These are phyloP conservation scores for Tolypocladium cylindrosporum DNA, from an alignment of 2,329 filamentous ascomycete species.

Conservation along the genomic window DNA sequence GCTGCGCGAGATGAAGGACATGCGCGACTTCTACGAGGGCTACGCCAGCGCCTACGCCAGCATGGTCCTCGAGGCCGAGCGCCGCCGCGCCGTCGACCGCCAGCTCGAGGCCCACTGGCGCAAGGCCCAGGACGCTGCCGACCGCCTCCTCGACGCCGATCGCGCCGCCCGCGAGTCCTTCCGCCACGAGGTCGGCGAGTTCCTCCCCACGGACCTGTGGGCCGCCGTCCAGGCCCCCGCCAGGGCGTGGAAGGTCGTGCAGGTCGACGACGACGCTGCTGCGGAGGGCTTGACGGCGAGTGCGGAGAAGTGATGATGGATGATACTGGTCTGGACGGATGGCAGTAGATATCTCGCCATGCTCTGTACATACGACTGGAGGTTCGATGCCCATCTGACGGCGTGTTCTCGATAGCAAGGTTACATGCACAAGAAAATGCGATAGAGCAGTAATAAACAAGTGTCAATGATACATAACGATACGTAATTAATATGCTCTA, in stretches of 20 bases:
- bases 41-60: conserved; percentile 80
- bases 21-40: conserved; percentile 76
- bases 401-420: not conserved
- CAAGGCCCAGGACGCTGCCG: conserved; percentile 68
- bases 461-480: not conserved
- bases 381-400: not conserved
- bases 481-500: not conserved
- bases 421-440: not conserved
- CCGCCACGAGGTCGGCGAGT: conserved; percentile 73
- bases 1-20: conserved; percentile 65
- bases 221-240: conserved; percentile 57
- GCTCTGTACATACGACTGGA: not conserved
- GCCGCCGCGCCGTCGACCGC: conserved; percentile 62
- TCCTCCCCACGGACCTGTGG: conserved; percentile 82
- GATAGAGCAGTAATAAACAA: not conserved
- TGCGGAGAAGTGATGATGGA: not conserved
- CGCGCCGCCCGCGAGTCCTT: conserved; percentile 66
- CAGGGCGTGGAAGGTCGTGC: conserved; percentile 38
- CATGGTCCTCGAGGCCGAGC: conserved; percentile 72
- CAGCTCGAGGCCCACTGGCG: conserved; percentile 65
- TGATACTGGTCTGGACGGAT: not conserved
- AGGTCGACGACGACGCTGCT: conserved; percentile 14
- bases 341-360: not conserved
- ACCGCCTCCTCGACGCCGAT: conserved; percentile 66
- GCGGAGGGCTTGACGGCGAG: not conserved